phyloP scores from a whole-genome alignment of 2,329 filamentous ascomycete genomes.

The Colletotrichum lentis region DNA sequence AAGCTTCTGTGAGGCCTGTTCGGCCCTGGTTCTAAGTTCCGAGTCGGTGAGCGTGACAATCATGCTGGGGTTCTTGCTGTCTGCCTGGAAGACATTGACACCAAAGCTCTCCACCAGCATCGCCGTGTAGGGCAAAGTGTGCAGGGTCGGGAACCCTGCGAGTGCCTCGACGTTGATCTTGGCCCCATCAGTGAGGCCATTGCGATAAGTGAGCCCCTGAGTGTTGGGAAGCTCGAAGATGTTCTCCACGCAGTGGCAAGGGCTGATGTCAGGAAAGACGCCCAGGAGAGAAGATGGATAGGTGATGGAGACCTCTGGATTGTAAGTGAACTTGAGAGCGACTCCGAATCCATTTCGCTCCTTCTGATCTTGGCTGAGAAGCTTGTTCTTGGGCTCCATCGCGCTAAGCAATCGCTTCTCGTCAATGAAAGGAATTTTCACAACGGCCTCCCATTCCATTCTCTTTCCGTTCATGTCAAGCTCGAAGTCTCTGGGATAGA shows the following conservation, averaged over 20 bases:
- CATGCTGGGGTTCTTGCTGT: constrained; percentile 97
- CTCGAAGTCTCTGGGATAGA: constrained; percentile 96
- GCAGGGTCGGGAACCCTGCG: constrained; percentile 91
- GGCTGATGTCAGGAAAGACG: constrained; percentile 85
- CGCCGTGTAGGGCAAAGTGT: constrained; percentile 84
- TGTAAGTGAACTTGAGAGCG: constrained; percentile 90
- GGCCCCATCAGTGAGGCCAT: constrained; percentile 84
- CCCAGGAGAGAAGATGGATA: constrained; percentile 90
- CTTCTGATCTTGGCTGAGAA: constrained; percentile 81
- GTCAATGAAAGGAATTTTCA: constrained; percentile 99
- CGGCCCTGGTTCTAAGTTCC: constrained; percentile 73
- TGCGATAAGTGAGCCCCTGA: constrained; percentile 85
- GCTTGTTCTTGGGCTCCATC: constrained; percentile 83
- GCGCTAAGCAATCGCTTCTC: constrained; percentile 84
- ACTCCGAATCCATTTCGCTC: constrained; percentile 90
- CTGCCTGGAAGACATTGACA: constrained; percentile 93
- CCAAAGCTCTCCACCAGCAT: constrained; percentile 77
- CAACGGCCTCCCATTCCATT: constrained; percentile 99
- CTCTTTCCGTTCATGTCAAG: constrained; percentile 99
- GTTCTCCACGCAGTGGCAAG: constrained; percentile 93
- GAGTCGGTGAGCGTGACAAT: constrained; percentile 83
- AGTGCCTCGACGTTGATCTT: constrained; percentile 84
- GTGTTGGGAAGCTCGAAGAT: constrained; percentile 94
- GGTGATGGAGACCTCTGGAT: constrained; percentile 76
- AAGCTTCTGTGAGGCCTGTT: constrained; percentile 79